These are phyloP conservation scores for Paramecium octaurelia DNA, from an alignment of 73 alveolate species.

Conservation along the genomic window DNA sequence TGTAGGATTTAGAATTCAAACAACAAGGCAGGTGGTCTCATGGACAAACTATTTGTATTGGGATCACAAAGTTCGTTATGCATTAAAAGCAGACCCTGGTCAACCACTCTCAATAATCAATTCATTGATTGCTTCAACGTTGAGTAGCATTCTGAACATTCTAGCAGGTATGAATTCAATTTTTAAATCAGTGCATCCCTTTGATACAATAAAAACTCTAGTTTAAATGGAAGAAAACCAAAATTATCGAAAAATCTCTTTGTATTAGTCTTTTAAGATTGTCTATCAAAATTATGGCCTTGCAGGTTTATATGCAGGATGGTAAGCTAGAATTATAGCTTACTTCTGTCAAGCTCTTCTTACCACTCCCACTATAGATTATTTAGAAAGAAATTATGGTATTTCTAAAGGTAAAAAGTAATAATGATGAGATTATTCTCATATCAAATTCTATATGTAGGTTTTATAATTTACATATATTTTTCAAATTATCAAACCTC, in stretches of 20 bases:
- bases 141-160: neutral
- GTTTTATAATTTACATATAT: neutral
- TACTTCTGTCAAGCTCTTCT: conserved; percentile 12
- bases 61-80: conserved; percentile 37
- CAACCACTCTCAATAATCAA: neutral
- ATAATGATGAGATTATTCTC: neutral
- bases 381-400: conserved; percentile 34
- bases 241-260: neutral
- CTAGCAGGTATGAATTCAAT: neutral
- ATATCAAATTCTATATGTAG: neutral
- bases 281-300: conserved; percentile 5
- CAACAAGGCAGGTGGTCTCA: conserved; percentile 10
- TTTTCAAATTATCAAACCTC: neutral
- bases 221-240: conserved; percentile 7
- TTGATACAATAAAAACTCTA: conserved; percentile 25
- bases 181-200: conserved; percentile 24
- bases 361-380: conserved; percentile 18
- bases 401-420: neutral
- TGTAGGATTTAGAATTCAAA: neutral
- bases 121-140: neutral
- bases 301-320: conserved; percentile 40
- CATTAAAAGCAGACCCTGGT: neutral
- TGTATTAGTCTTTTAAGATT: neutral
- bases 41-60: conserved; percentile 25
- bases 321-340: conserved; percentile 31